Evolutionary conservation across 345 rosid species (phyloP).

Genomic region (Sonneratia caseolaris): DNA sequence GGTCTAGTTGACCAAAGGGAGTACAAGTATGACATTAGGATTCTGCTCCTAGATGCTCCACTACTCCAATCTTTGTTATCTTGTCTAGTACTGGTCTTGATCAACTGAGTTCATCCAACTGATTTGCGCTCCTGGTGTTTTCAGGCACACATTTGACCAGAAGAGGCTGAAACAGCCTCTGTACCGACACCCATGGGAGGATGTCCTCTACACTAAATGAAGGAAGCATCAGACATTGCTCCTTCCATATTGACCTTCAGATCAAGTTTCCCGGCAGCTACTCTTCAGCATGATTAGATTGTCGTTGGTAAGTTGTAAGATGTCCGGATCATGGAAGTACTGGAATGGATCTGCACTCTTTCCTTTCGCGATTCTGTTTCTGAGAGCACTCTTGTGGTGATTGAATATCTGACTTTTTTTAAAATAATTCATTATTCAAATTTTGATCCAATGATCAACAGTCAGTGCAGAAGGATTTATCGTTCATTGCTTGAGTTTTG

Average conservation of each 20-base stretch:
- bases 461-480: too few relatives aligned
- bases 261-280: background rate
- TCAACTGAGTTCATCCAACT: background rate
- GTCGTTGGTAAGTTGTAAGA: background rate
- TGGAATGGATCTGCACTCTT: background rate
- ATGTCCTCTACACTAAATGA: slow-evolving; percentile 96
- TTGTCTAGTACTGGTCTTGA: background rate
- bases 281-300: background rate
- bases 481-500: too few relatives aligned
- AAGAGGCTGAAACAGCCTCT: slow-evolving; percentile 96
- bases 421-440: background rate
- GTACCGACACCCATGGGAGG: slow-evolving; percentile 97
- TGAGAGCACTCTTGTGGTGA: background rate
- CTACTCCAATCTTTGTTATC: background rate
- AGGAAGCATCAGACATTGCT: background rate
- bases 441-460: background rate
- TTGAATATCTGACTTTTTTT: background rate
- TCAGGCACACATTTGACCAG: slow-evolving; percentile 90
- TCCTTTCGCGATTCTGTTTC: background rate
- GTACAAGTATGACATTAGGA: background rate
- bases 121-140: background rate
- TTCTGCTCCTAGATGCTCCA: background rate
- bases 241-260: background rate
- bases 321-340: background rate
- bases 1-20: background rate